Percentiles rank a stretch among this genome's conserved stretches.
These are phyloP conservation scores for Pseudodiploospora longispora DNA, from an alignment of 2,329 filamentous ascomycete genomes.

Conservation along the genomic window DNA sequence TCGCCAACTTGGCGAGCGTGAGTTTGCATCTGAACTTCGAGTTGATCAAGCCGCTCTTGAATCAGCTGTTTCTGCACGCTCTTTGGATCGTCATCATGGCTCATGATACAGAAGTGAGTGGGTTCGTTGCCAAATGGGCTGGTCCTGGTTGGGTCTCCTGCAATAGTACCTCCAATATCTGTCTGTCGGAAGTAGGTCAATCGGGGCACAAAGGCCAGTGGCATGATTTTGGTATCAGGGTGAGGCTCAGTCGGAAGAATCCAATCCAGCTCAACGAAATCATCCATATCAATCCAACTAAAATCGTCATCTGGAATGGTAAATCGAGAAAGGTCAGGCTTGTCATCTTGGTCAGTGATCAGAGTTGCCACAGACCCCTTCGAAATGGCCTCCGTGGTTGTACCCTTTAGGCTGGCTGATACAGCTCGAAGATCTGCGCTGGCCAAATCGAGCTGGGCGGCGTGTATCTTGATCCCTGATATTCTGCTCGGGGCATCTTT, in stretches of 20 bases:
- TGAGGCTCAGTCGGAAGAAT: slow-evolving; percentile 84
- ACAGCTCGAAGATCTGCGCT: slow-evolving; percentile 88
- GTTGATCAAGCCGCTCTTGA: slow-evolving; percentile 66
- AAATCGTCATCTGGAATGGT: slow-evolving; percentile 93
- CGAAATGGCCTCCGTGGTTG: slow-evolving; percentile 67
- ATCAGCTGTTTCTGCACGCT: slow-evolving; percentile 83
- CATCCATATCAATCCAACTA: slow-evolving; percentile 98
- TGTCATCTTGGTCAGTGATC: slow-evolving; percentile 46
- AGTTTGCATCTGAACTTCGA: slow-evolving; percentile 68
- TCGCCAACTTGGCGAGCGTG: slow-evolving; percentile 69
- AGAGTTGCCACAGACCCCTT: slow-evolving; percentile 45
- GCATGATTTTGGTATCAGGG: slow-evolving; percentile 88
- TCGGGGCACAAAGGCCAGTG: slow-evolving; percentile 84
- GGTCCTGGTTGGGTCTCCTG: slow-evolving; percentile 70
- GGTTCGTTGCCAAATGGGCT: slow-evolving; percentile 90
- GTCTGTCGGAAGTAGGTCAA: slow-evolving; percentile 97
- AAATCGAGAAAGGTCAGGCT: slow-evolving; percentile 74
- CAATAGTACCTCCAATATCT: slow-evolving; percentile 74
- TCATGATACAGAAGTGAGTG: slow-evolving; percentile 94
- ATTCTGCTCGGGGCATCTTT: slow-evolving; percentile 71
- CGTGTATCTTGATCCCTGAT: slow-evolving; percentile 91
- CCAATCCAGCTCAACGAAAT: slow-evolving; percentile 98
- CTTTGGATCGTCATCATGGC: slow-evolving; percentile 78
- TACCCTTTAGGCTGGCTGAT: slow-evolving; percentile 80
- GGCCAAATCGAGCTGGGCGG: slow-evolving; percentile 85